Percentiles rank a stretch among this genome's conserved stretches.
phyloP scores from a whole-genome alignment of 2,329 filamentous ascomycete genomes.

The Ceratocystis destructans region DNA sequence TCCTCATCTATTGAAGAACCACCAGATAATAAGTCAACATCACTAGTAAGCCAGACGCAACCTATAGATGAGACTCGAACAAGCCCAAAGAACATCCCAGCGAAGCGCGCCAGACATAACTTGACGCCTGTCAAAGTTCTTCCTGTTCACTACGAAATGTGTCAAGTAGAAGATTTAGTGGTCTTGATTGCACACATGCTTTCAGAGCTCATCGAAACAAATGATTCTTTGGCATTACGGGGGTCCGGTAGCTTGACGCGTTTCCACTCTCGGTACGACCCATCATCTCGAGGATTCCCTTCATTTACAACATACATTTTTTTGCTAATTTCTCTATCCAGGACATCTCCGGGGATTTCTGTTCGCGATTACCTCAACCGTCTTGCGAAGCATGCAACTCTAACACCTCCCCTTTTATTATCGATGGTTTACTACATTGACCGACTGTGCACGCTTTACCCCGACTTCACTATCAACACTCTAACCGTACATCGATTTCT shows the following conservation, averaged over 20 bases:
- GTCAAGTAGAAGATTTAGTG: constrained; percentile 73
- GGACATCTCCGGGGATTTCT: constrained; percentile 72
- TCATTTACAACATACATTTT: not conserved
- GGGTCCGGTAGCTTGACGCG: constrained; percentile 64
- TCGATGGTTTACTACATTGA: constrained; percentile 99
- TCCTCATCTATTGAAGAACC: constrained; percentile 6
- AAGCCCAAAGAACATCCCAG: not conserved
- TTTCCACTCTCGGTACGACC: constrained; percentile 73
- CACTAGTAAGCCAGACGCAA: constrained; percentile 22
- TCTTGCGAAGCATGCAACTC: constrained; percentile 81
- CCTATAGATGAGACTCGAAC: constrained; percentile 19
- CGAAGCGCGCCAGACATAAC: constrained; percentile 41
- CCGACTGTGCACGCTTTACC: constrained; percentile 78
- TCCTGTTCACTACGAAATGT: constrained; percentile 66
- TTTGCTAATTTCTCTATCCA: constrained; percentile 22
- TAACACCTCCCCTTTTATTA: constrained; percentile 84
- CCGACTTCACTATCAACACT: constrained; percentile 90
- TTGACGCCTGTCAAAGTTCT: constrained; percentile 42
- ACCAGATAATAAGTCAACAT: not conserved
- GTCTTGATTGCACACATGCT: constrained; percentile 90
- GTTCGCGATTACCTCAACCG: constrained; percentile 88
- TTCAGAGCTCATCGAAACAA: constrained; percentile 83
- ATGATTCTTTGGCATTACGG: constrained; percentile 73
- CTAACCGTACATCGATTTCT: constrained; percentile 94
- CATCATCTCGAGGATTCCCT: not conserved